phyloP scores from a whole-genome alignment of 2,329 filamentous ascomycete species.

The Mycocentrospora acerina region DNA sequence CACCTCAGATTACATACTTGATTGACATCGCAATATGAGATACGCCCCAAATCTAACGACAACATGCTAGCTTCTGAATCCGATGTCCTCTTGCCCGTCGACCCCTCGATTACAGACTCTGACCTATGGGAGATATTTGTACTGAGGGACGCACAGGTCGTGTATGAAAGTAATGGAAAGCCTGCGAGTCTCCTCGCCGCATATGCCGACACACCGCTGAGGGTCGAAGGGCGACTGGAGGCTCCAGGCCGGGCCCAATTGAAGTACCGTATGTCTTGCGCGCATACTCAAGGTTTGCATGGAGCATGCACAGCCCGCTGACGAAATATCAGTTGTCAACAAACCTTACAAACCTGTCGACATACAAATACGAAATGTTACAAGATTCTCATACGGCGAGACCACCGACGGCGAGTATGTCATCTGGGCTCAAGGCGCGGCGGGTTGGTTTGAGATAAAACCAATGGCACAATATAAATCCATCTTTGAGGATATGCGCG shows the following conservation, averaged over 20 bases:
- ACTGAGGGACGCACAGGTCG: conserved; percentile 62
- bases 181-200: conserved; percentile 64
- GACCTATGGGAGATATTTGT: conserved; percentile 64
- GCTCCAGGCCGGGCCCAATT: conserved; percentile 24
- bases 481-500: conserved; percentile 61
- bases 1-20: too few relatives aligned
- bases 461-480: conserved; percentile 59
- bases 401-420: conserved; percentile 58
- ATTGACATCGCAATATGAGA: conserved; percentile 8
- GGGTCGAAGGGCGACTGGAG: conserved; percentile 61
- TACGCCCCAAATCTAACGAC: conserved; percentile 1
- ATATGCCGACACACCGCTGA: conserved; percentile 61
- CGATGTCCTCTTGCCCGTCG: conserved; percentile 45
- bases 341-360: conserved; percentile 36
- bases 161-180: conserved; percentile 52
- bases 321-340: conserved; percentile 29
- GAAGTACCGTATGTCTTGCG: conserved; percentile 29
- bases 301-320: conserved; percentile 4
- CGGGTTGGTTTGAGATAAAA: conserved; percentile 69
- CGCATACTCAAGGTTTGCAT: not conserved
- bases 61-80: conserved; percentile 34
- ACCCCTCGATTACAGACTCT: conserved; percentile 42
- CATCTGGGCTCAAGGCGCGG: conserved; percentile 66
- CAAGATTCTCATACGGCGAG: conserved; percentile 50
- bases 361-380: conserved; percentile 59